Evolutionary conservation across 2,329 filamentous ascomycete species (phyloP), one percentile per base, ranked within the genome.

Genomic region (Thelonectria rubi): DNA sequence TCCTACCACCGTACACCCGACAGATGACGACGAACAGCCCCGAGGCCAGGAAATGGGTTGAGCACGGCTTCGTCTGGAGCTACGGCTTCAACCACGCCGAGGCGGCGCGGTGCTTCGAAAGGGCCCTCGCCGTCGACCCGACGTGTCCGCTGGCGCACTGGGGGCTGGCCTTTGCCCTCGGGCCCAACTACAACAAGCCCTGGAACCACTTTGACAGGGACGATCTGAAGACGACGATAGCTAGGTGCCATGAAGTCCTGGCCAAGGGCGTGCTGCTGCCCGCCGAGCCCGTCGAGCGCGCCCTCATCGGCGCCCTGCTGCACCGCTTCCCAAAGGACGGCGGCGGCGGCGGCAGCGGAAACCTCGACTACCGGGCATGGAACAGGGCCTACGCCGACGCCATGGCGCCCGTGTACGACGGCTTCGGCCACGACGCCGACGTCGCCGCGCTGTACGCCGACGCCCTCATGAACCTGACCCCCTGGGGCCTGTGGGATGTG

Each of bases 41-140:
- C 3, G 78, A 81, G 47, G 82, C 86, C 0, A 84, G 88, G 68
- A 76, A 68, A 39, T 92, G 89, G 89, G 91, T 90, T 67, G 81
- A 89, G 68, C 83, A 88, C 3, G 90, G 89, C 1, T 76, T 92
- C 15, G 79, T 86, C 14, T 92, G 90, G 89, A 82, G 80, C 46
- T 92, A 89, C 72, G 87, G 79, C 3, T 92, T 92, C 78, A 91
- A 92, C 68, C 89, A 91, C 65, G 86, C 87, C 62, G 90, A 91
- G 71, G 83, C 87, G 0, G 82, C 80, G 1, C 76, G 76, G 32
- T 91, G 88, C 72, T 91, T 91, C 67, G 77, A 86, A 64, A 77
- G 80, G 42, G 87, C 86, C 5, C 81, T 86, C 32, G 72, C 75
- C 1, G 70, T 79, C 42, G 88, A 91, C 65, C 68, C 77, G 0